Base-by-base conservation (phyloP, 2,329 filamentous ascomycete species). In the Pestalotiopsis fici region DNA sequence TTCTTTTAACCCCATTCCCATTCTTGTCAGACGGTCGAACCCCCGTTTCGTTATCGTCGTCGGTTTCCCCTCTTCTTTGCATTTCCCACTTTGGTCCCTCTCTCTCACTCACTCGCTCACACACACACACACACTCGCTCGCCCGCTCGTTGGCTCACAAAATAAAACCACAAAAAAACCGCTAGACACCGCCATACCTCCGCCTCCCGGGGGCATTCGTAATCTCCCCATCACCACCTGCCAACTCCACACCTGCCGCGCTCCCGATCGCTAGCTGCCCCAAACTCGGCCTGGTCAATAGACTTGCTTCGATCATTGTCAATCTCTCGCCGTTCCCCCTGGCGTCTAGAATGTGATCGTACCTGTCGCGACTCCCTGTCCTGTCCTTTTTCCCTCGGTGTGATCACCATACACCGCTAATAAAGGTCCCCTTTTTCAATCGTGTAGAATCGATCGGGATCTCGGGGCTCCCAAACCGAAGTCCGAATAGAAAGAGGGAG, bases 191-290 rank as follows among this genome's bases (percentile, higher is more conserved):
- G 59, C 59, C 50, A 65, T 54, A 56, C 35, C 31, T 43, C 63
- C 63, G 50, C 63, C 63, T 35, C 35, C 50, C 31, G 63, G 63
- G 25, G 63, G 43, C 43, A 50, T 59, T 25, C 50, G 50, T 59
- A 65, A 59, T 59, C 54, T 28, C 31, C 63, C 39, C 63, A 65
- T 65, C 63, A 65, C 37, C 31, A 23, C 27, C n/a, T 43, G 50
- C 63, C 50, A 65, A 54, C 63, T 65, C 63, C 63, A 47, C 50
- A 13, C 50, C 23, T 64, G 62, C 62, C 62, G 62, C 50, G 62
- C 31, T 55, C 25, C 62, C 62, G 62, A 31, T 50, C 43, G 43
- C 43, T 50, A 50, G 43, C 21, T 50, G 43, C 47, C 15, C 37
- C 23, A 63, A 47, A 47, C 60, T 37, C 37, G 60, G 60, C 31